Conservation (phyloP, 371 early-diverging fungal genomes). For the Modicella reniformis region DNA sequence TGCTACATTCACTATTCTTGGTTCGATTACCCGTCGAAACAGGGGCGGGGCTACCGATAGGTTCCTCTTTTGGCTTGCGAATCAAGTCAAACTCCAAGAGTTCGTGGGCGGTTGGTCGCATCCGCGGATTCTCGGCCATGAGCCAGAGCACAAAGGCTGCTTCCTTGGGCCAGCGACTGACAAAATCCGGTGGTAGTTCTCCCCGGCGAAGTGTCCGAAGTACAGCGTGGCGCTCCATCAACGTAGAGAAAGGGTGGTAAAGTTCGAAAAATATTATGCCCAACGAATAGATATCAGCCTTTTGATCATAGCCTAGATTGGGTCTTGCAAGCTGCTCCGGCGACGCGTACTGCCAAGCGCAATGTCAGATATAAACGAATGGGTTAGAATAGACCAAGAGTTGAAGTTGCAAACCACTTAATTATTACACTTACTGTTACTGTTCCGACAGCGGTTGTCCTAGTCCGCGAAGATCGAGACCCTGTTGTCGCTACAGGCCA, state of each 20-base stretch:
- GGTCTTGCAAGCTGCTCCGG: conserved; percentile 87
- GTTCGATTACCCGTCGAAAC: background rate
- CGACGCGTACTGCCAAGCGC: conserved; percentile 78
- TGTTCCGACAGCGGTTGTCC: conserved; percentile 53
- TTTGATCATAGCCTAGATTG: conserved; percentile 66
- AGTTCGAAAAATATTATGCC: conserved; percentile 80
- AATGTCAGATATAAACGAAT: background rate
- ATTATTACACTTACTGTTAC: conserved; percentile 50
- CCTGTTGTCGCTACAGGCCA: conserved; percentile 30
- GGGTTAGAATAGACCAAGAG: conserved; percentile 1
- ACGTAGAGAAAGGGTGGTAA: conserved; percentile 69
- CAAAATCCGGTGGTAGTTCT: conserved; percentile 78
- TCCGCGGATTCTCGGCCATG: conserved; percentile 76
- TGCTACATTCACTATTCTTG: background rate
- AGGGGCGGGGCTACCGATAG: background rate
- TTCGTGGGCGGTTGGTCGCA: conserved; percentile 79
- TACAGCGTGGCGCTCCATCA: conserved; percentile 73
- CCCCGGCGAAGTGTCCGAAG: conserved; percentile 71
- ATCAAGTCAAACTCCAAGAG: conserved; percentile 74
- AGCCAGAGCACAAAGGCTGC: conserved; percentile 81
- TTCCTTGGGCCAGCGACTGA: conserved; percentile 81
- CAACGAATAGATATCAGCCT: conserved; percentile 77
- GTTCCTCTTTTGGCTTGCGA: conserved; percentile 35
- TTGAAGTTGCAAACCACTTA: too few relatives aligned
- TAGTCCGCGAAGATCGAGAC: conserved; percentile 45